Evolutionary conservation across 2,329 filamentous ascomycete species (phyloP).

Genomic region (Trichophyton simii): DNA sequence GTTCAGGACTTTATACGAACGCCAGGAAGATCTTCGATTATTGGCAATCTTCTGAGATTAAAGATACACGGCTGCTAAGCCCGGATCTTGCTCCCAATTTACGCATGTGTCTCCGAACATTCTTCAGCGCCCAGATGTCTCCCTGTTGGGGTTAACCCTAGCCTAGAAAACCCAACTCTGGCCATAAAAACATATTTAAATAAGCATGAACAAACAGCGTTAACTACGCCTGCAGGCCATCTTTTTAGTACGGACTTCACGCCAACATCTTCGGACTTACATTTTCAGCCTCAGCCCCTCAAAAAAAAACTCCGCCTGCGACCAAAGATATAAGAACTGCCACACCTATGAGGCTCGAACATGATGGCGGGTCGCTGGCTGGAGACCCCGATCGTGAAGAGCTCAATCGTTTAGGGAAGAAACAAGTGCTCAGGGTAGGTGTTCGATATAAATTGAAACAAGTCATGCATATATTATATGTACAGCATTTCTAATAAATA

Average conservation of each 20-base stretch:
- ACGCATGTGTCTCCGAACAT: not conserved
- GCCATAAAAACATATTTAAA: no score
- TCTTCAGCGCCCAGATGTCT: not conserved
- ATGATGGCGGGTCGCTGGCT: not conserved
- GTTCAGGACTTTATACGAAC: not conserved
- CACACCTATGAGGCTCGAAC: not conserved
- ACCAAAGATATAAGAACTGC: not conserved
- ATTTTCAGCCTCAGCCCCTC: not conserved
- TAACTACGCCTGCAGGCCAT: not conserved
- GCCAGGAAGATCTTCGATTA: not conserved
- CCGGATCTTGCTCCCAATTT: not conserved
- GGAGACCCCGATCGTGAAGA: conserved; percentile 21
- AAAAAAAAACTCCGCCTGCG: not conserved
- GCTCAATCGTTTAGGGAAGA: conserved; percentile 32
- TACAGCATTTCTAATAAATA: not conserved
- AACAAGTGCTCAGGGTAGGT: conserved; percentile 30
- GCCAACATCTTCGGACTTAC: not conserved
- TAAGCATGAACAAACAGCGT: not conserved
- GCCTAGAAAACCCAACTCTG: not conserved
- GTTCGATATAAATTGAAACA: not conserved
- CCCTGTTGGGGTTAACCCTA: not conserved
- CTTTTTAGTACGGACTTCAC: not conserved
- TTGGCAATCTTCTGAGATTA: not conserved
- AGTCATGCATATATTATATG: not conserved
- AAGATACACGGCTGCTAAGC: not conserved